Conservation (phyloP, 768 basidiomycete species). For the Pisolithus orientalis region DNA sequence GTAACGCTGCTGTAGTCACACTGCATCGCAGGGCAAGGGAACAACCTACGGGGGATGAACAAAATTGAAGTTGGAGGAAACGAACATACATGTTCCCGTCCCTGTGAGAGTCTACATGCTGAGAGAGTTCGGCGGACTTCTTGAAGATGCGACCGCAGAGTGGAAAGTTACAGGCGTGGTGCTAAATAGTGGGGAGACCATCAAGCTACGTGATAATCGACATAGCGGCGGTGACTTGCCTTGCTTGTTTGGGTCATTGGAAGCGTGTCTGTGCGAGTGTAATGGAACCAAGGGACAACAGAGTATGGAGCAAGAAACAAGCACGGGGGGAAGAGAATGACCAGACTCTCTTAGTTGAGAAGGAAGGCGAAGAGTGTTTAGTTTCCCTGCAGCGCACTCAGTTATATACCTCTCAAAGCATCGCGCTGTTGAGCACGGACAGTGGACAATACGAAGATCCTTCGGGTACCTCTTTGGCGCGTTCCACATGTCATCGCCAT, state of each 20-base stretch:
- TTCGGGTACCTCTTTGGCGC: background rate
- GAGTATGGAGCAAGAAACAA: background rate
- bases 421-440: background rate
- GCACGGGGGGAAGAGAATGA: conserved; percentile 9
- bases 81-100: conserved; percentile 6
- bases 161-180: conserved; percentile 6
- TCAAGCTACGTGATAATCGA: background rate
- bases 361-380: background rate
- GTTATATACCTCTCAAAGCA: conserved; percentile 10
- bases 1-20: conserved; percentile 13
- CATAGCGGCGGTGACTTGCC: conserved; percentile 1
- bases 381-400: too few species aligned
- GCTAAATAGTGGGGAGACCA: conserved; percentile 2
- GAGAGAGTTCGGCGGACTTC: conserved; percentile 14
- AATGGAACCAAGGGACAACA: background rate
- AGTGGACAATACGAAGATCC: background rate
- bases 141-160: conserved; percentile 11
- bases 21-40: conserved; percentile 8
- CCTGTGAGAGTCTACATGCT: conserved; percentile 16
- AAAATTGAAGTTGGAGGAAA: too few species aligned
- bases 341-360: conserved; percentile 11
- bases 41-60: conserved; percentile 7
- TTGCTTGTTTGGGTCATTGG: conserved; percentile 5
- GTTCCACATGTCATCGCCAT: background rate
- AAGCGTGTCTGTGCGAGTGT: background rate